Evolutionary conservation across 2,329 filamentous ascomycete genomes (phyloP).

Genomic region (Fusarium pininemorale): DNA sequence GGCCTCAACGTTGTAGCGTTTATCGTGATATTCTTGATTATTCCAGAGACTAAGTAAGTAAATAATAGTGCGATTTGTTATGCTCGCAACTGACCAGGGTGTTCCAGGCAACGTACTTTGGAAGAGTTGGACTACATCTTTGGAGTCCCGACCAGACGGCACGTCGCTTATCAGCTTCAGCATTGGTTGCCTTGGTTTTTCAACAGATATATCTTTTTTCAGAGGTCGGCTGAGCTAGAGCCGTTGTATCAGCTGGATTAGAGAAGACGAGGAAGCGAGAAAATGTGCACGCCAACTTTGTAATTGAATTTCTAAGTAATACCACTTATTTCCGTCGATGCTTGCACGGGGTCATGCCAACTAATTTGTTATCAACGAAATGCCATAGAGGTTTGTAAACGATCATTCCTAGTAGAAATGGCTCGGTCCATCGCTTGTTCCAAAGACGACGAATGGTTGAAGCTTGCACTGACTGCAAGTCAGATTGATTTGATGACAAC

Average conservation of each 20-base stretch:
- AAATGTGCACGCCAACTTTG: neutral
- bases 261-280: neutral
- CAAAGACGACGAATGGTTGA: too few relatives aligned
- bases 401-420: too few relatives aligned
- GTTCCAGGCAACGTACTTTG: conserved; percentile 45
- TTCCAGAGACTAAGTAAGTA: conserved; percentile 62
- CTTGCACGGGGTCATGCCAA: neutral
- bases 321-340: neutral
- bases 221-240: conserved; percentile 40
- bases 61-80: rapidly evolving
- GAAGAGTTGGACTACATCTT: conserved; percentile 55
- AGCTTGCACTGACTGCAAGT: too few relatives aligned
- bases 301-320: neutral
- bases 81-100: neutral
- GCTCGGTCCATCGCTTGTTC: too few relatives aligned
- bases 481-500: too few relatives aligned
- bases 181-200: conserved; percentile 48
- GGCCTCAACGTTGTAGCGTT: conserved; percentile 69
- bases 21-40: conserved; percentile 70
- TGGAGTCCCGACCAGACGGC: conserved; percentile 45
- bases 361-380: neutral
- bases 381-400: neutral
- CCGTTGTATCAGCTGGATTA: conserved; percentile 43
- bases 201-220: conserved; percentile 43
- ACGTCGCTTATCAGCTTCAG: conserved; percentile 47